phyloP scores from a whole-genome alignment of 2,329 filamentous ascomycete species.

The Aspergillus chevalieri region DNA sequence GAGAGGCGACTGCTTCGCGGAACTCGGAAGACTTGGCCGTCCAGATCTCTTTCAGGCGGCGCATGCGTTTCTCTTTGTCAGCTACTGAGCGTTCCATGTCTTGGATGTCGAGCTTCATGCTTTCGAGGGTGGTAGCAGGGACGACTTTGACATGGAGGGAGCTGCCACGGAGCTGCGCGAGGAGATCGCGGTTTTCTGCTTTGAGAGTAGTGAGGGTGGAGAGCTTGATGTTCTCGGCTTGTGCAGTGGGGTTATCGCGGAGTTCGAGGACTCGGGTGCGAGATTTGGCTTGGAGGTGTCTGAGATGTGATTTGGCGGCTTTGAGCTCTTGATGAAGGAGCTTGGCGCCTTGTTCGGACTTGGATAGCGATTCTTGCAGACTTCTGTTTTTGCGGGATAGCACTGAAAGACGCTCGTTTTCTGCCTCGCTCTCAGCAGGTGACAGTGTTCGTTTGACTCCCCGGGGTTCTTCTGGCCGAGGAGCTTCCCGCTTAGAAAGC shows the following conservation, averaged over 20 bases:
- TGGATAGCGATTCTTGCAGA: slow-evolving; percentile 69
- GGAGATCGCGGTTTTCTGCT: slow-evolving; percentile 76
- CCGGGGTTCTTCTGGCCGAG: slow-evolving; percentile 34
- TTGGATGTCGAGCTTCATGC: slow-evolving; percentile 67
- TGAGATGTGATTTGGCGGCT: slow-evolving; percentile 67
- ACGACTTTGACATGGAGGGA: slow-evolving; percentile 55
- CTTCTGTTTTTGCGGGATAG: slow-evolving; percentile 82
- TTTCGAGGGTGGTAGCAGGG: slow-evolving; percentile 69
- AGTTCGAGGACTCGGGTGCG: slow-evolving; percentile 79
- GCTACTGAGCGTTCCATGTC: slow-evolving; percentile 65
- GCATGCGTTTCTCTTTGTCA: slow-evolving; percentile 68
- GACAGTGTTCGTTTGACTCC: slow-evolving; percentile 61
- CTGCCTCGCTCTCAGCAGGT: slow-evolving; percentile 47
- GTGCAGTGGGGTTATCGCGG: slow-evolving; percentile 84
- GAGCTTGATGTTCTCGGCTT: slow-evolving; percentile 77
- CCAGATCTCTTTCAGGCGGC: slow-evolving; percentile 89
- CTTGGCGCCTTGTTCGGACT: slow-evolving; percentile 62
- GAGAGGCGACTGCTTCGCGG: slow-evolving; percentile 84
- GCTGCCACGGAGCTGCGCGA: slow-evolving; percentile 60
- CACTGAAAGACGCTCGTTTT: slow-evolving; percentile 69
- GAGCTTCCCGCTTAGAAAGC: slow-evolving; percentile 58
- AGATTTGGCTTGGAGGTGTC: slow-evolving; percentile 58
- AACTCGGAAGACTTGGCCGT: slow-evolving; percentile 86
- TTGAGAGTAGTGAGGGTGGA: slow-evolving; percentile 70
- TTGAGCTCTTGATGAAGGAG: slow-evolving; percentile 70